Percentiles rank a stretch among this genome's conserved stretches.
Evolutionary conservation across 2,329 filamentous ascomycete genomes (phyloP).

Genomic region (Aspergillus tubingensis): DNA sequence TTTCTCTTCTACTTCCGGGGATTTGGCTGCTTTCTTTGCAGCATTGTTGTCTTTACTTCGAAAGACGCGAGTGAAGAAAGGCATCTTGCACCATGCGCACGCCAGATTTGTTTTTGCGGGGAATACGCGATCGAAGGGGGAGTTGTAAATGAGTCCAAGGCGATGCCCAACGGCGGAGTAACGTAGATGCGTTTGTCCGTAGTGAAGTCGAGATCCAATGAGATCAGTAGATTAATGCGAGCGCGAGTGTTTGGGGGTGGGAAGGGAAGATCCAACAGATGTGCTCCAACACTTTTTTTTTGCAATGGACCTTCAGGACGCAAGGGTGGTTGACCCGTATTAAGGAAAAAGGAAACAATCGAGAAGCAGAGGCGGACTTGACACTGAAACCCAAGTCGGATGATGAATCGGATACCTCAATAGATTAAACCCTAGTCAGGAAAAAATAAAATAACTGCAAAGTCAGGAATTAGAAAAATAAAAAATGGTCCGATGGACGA

Average conservation of each 20-base stretch:
- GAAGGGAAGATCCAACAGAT: neutral
- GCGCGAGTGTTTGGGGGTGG: neutral
- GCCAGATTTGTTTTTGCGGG: constrained; percentile 15
- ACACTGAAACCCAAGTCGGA: neutral
- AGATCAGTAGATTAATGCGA: neutral
- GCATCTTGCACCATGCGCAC: constrained; percentile 43
- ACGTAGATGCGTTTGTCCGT: neutral
- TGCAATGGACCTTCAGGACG: neutral
- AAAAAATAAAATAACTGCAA: constrained; percentile 5
- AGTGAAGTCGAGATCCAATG: neutral
- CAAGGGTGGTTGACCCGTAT: neutral
- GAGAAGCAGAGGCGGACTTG: neutral
- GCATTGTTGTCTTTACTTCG: constrained; percentile 72
- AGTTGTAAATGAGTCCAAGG: constrained; percentile 8
- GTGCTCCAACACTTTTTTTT: neutral
- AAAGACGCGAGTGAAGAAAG: constrained; percentile 64
- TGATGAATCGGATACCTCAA: constrained; percentile 13
- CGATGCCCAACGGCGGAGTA: constrained; percentile 16
- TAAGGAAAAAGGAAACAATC: constrained; percentile 9
- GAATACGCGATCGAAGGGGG: constrained; percentile 19
- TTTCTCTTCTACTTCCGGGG: constrained; percentile 53
- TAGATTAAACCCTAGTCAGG: constrained; percentile 6
- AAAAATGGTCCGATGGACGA: constrained; percentile 12
- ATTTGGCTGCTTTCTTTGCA: constrained; percentile 61
- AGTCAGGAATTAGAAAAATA: constrained; percentile 5